Evolutionary conservation across 805 yeast genomes (phyloP), one percentile per base, ranked within the genome.

Genomic region (Komagataella mondaviorum): DNA sequence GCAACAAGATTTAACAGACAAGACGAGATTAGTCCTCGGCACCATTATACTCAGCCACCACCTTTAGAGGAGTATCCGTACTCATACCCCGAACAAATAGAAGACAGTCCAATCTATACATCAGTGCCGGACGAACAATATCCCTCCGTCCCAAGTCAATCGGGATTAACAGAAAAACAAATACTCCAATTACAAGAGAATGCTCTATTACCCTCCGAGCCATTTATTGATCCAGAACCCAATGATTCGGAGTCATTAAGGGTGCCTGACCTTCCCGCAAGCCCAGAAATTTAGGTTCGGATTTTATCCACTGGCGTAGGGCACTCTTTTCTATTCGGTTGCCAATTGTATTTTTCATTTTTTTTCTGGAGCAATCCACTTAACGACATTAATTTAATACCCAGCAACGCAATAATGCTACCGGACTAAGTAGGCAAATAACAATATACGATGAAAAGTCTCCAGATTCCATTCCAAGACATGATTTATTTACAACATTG

Each of bases 171-270:
- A 50, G 46, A 20, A 49, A 84, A 85, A 60, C 83, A 82, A 54
- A 58, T 72, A 14, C 62, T 82, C 57, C 66, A 72, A 52, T 63
- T 71, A 3, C 72, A 72, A 48, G 90, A 83, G 60, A 73, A 75
- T 48, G 75, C 84, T 4, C 66, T 84, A 46, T 58, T 83, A 20
- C 90, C 91, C 0, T 81, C 88, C 2, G 83, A 70, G 45, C 80
- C 81, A 23, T 30, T 43, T 16, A 16, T 17, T 44, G 46, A 45
- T 16, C 47, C 30, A 18, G 47, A 18, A 20, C 47, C 23, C 22
- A 22, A n/a, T 22, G 47, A 45, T 16, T 30, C 39, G 14, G 39
- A 30, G 14, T 30, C 39, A 14, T 30, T 30, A 8, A 30, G 39
- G 12, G 39, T 30, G 14, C 39, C 39, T 14, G 39, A 30, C 14